Percentiles rank a stretch among this genome's conserved stretches.
These are phyloP conservation scores for Basidioascus undulatus DNA, from an alignment of 768 basidiomycete species.

Conservation along the genomic window DNA sequence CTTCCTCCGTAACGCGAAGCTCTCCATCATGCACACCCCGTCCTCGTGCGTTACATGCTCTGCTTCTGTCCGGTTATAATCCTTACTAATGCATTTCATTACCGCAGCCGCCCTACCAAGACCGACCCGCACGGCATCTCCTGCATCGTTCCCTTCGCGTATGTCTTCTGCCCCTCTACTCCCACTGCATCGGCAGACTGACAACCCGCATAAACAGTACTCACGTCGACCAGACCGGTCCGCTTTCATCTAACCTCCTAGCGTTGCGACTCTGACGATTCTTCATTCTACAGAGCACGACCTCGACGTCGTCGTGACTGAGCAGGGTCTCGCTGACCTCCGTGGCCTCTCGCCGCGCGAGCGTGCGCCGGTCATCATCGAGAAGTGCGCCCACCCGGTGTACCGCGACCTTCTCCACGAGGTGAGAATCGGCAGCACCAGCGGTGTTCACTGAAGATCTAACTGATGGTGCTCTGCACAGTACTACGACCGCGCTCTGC, in stretches of 20 bases:
- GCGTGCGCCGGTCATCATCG: constrained; percentile 14
- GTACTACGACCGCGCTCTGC: constrained; percentile 13
- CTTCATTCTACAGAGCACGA: constrained; percentile 1
- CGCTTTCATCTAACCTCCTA: background rate
- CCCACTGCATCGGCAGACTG: background rate
- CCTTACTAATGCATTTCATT: background rate
- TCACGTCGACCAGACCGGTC: too few species aligned
- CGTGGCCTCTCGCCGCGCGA: constrained; percentile 13
- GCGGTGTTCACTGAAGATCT: too few species aligned
- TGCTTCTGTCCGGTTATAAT: background rate
- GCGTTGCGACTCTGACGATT: too few species aligned
- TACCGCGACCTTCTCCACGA: constrained; percentile 13
- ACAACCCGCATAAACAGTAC: background rate
- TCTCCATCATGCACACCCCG: constrained; percentile 14
- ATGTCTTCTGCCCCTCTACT: too few species aligned
- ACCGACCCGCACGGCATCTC: constrained; percentile 15
- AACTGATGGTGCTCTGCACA: background rate
- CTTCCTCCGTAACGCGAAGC: too few species aligned
- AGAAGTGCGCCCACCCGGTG: constrained; percentile 15
- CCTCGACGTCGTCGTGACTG: constrained; percentile 12
- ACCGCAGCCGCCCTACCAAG: constrained; percentile 11
- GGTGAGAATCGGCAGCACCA: too few species aligned
- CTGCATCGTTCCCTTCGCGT: constrained; percentile 15
- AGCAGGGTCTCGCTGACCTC: constrained; percentile 16
- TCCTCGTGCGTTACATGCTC: background rate